Conservation (phyloP, 2,329 filamentous ascomycete species). For the Pestalotiopsis sp. region DNA sequence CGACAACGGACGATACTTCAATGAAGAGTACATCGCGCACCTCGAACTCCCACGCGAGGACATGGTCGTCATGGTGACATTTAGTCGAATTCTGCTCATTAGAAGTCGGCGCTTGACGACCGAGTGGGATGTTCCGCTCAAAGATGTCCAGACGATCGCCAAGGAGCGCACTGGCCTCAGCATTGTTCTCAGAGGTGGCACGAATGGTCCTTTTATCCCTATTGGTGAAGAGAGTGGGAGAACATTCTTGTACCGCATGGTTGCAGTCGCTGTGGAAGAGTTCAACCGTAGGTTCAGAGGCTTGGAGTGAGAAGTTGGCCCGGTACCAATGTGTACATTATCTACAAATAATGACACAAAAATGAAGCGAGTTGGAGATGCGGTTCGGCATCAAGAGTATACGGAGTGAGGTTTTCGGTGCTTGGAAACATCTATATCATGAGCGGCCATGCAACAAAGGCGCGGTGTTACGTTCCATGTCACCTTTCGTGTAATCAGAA, state of each 20-base stretch:
- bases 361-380: not conserved
- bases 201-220: constrained; percentile 92
- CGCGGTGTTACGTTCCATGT: not conserved
- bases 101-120: constrained; percentile 81
- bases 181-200: constrained; percentile 83
- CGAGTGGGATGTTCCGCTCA: constrained; percentile 96
- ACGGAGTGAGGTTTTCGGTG: too few species aligned
- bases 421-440: not conserved
- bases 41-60: constrained; percentile 88
- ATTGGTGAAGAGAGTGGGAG: constrained; percentile 82
- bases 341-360: not conserved
- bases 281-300: constrained; percentile 65
- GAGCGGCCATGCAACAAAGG: not conserved
- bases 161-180: constrained; percentile 96
- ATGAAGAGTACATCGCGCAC: constrained; percentile 96
- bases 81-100: constrained; percentile 85
- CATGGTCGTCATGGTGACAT: constrained; percentile 88
- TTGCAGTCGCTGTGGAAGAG: constrained; percentile 67
- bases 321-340: too few species aligned
- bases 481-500: not conserved
- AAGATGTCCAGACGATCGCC: constrained; percentile 94
- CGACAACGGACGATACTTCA: constrained; percentile 96
- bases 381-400: not conserved
- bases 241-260: constrained; percentile 66
- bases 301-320: constrained; percentile 33